Base-by-base conservation (phyloP, 768 basidiomycete species). In the Trametes cubensis region DNA sequence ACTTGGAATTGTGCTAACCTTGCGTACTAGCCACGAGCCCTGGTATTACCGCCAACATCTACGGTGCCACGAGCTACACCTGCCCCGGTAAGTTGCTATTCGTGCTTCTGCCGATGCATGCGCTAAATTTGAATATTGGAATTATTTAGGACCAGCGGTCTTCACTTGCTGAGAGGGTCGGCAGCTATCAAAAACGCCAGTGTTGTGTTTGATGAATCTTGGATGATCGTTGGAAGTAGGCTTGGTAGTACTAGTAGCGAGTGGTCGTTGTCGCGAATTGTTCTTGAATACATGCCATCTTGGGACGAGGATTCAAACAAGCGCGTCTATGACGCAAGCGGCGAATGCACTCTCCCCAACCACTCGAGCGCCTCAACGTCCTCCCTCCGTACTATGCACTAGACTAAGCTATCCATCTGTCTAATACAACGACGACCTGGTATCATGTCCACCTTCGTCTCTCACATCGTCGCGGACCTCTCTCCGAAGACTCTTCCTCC, bases 391-490 rank as follows among this genome's bases (percentile, higher is more conserved):
- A 38, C 49, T 7, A 62, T 57, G 61, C 56, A 62, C 61, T 52
- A 48, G 51, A 41, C 30, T 28, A 15, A 50, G 23, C 30, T 20
- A 7, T 11, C 17, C 39, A 13, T 34, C 26, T 4, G 40, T 21
- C 18, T 38, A 20, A 13, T 44, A 13, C 23, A 34, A 6, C 14
- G 2, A 5, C 4, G 8, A 5, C 4, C 26, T 15, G 13, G 7
- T 17, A 49, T 6, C 14, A 67, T 68, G 67, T 78, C 80, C 42
- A 72, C 76, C 45, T 80, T 81, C 61, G 76, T 78, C 23, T 69
- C 73, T 49, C 74, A 78, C 52, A 73, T 80, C 58, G 72, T 62
- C 54, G 77, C 28, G 70, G 74, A 56, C 70, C 73, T 51, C 70
- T 78, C 45, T 59, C 67, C 44, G 62, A 73, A 44, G 70, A 70